phyloP scores from a whole-genome alignment of 2,329 filamentous ascomycete species.

The Penicillium griseofulvum region DNA sequence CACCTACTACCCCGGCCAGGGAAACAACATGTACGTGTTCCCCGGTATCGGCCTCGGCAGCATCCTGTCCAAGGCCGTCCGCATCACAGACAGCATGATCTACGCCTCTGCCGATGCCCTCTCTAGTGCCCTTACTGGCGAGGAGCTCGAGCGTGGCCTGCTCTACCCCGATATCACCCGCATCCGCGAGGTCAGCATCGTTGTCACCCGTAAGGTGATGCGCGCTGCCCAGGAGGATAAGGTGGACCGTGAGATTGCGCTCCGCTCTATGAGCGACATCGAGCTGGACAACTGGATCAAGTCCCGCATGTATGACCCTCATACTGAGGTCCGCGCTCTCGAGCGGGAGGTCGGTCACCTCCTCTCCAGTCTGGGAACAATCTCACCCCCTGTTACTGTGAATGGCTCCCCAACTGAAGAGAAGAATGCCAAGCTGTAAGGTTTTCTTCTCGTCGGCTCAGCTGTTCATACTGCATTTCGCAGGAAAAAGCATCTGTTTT shows the following conservation, averaged over 20 bases:
- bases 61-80: slow-evolving; percentile 83
- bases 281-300: slow-evolving; percentile 50
- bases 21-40: slow-evolving; percentile 87
- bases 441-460: slow-evolving; percentile 2
- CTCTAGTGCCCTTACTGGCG: slow-evolving; percentile 70
- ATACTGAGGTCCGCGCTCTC: slow-evolving; percentile 46
- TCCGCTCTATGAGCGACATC: slow-evolving; percentile 44
- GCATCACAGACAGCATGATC: slow-evolving; percentile 92
- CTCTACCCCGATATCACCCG: slow-evolving; percentile 90
- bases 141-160: slow-evolving; percentile 78
- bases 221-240: slow-evolving; percentile 81
- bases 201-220: slow-evolving; percentile 89
- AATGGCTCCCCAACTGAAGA: slow-evolving; percentile 32
- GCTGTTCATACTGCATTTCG: neutral
- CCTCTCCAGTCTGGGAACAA: slow-evolving; percentile 35
- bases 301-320: slow-evolving; percentile 50
- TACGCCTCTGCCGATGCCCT: slow-evolving; percentile 87
- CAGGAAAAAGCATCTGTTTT: slow-evolving; percentile 9
- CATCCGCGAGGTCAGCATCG: slow-evolving; percentile 82
- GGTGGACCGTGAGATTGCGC: slow-evolving; percentile 54
- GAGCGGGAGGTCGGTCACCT: slow-evolving; percentile 48
- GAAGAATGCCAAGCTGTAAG: slow-evolving; percentile 37
- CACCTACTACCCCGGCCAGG: slow-evolving; percentile 76
- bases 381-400: slow-evolving; percentile 16
- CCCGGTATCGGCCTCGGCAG: slow-evolving; percentile 91